Base-by-base conservation (phyloP, 805 yeast species). In the Myxozyma geophila region DNA sequence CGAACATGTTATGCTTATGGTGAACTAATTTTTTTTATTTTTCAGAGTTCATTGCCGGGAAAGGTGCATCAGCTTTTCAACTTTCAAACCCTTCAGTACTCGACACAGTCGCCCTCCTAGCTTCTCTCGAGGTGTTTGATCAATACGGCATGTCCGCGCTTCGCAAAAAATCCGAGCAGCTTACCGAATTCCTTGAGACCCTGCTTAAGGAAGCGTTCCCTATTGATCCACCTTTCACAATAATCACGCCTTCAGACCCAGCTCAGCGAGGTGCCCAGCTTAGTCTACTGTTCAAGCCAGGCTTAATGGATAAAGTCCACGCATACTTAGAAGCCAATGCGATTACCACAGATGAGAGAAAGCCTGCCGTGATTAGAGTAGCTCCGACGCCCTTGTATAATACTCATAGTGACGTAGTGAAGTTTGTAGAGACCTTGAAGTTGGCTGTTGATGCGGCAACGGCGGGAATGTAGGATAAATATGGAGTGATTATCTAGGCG, bases 61-160 rank as follows among this genome's bases (percentile, higher is more conserved):
- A 81, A n/a, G 88, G 95, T 41, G 98, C 98, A 0, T 79, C 89
- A 28, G 96, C 96, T 0, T 92, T 87, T 75, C 81, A 96, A 70
- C 96, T 91, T 77, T 89, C 96, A 17, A 92, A 92, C 76, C 97
- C 97, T 1, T 87, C 92, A 67, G 96, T 92, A 9, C 75, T 91
- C 53, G 96, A 91, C 73, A 89, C 89, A 12, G 95, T 90, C 5
- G 81, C 96, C 0, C 74, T 92, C 41, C 81, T 82, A 49, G 80
- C 88, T 7, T 86, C 96, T 0, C 77, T 92, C 40, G 85, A 87
- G 67, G 66, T 88, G 1, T 84, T 88, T 70, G 69, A 79, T 46
- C 74, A 79, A 64, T 82, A 78, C 13, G 93, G 96, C 1, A 81
- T 92, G 48, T 73, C 75, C 1, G 74, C 71, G 1, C 74, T 92